A percentile compares a stretch with the other conserved stretches of the same genome.
Conservation (phyloP, 2,329 filamentous ascomycete genomes). For the Chaetomiaceae sp. region DNA sequence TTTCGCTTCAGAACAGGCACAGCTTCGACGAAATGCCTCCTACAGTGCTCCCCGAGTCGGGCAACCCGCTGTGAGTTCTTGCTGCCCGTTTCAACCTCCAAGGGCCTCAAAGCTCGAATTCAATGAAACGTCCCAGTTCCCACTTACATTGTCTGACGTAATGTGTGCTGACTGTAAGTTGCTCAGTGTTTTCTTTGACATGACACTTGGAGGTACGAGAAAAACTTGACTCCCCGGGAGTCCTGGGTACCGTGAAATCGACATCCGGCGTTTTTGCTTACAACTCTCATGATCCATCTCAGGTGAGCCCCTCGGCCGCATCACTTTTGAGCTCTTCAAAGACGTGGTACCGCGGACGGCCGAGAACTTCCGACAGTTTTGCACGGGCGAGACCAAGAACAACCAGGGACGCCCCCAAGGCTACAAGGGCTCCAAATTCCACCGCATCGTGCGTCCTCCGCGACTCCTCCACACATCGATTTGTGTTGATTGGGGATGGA, state of each 20-base stretch:
- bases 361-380: conserved; percentile 96
- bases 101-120: neutral
- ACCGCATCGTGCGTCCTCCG: conserved; percentile 68
- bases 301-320: conserved; percentile 81
- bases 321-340: conserved; percentile 87
- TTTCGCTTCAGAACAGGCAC: too few relatives aligned
- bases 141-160: neutral
- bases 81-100: neutral
- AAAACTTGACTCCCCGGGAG: neutral
- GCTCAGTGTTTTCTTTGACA: conserved; percentile 34
- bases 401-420: conserved; percentile 72
- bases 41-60: conserved; percentile 24
- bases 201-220: conserved; percentile 64
- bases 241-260: neutral
- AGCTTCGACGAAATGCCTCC: conserved; percentile 19
- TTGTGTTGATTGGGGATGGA: neutral
- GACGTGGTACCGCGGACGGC: conserved; percentile 80
- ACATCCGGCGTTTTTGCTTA: neutral
- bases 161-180: conserved; percentile 16
- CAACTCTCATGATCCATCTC: neutral
- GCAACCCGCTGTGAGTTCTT: conserved; percentile 26
- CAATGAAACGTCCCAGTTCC: too few relatives aligned
- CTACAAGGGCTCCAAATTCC: conserved; percentile 92
- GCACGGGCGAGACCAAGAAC: conserved; percentile 86
- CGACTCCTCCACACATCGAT: neutral